These are phyloP conservation scores for Plasmopara viticola DNA, from an alignment of 352 stramenopile species.

Conservation along the genomic window DNA sequence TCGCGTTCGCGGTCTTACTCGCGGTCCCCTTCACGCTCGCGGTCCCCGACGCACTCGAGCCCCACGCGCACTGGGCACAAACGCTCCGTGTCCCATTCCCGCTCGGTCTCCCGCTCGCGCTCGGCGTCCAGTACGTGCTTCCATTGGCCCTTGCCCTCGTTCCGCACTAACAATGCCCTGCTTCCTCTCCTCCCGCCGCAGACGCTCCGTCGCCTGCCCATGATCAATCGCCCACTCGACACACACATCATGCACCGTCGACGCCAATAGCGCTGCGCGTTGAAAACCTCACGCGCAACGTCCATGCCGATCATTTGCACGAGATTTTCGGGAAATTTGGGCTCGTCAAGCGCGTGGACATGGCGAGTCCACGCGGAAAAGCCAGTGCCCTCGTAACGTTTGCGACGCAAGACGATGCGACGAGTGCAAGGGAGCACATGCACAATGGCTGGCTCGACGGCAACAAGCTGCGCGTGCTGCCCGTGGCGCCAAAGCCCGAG, in stretches of 20 bases:
- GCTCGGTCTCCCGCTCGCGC: slow-evolving; percentile 14
- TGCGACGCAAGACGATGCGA: slow-evolving; percentile 37
- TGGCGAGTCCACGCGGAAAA: slow-evolving; percentile 34
- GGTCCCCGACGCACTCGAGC: slow-evolving; percentile 7
- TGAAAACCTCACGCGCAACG: slow-evolving; percentile 82
- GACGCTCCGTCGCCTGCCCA: slow-evolving; percentile 6
- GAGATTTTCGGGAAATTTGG: slow-evolving; percentile 88
- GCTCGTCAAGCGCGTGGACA: slow-evolving; percentile 43
- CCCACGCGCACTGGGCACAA: slow-evolving; percentile 4
- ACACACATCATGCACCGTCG: slow-evolving; percentile 8
- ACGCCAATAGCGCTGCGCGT: slow-evolving; percentile 48
- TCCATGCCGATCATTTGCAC: slow-evolving; percentile 70
- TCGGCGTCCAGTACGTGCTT: slow-evolving; percentile 11
- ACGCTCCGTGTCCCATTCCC: slow-evolving; percentile 6
- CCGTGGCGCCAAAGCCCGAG: slow-evolving; percentile 9
- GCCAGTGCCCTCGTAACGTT: slow-evolving; percentile 58
- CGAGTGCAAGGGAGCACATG: slow-evolving; percentile 65
- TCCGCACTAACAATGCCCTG: not conserved
- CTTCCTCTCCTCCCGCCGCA: slow-evolving; percentile 2
- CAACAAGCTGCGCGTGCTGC: slow-evolving; percentile 60
- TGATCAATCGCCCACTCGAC: slow-evolving; percentile 2
- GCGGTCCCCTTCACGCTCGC: slow-evolving; percentile 14
- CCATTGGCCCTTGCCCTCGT: not conserved
- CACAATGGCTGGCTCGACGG: slow-evolving; percentile 82
- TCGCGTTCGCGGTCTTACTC: slow-evolving; percentile 2